Conservation (phyloP, 2,329 filamentous ascomycete species). For the Pseudogymnoascus sp. region DNA sequence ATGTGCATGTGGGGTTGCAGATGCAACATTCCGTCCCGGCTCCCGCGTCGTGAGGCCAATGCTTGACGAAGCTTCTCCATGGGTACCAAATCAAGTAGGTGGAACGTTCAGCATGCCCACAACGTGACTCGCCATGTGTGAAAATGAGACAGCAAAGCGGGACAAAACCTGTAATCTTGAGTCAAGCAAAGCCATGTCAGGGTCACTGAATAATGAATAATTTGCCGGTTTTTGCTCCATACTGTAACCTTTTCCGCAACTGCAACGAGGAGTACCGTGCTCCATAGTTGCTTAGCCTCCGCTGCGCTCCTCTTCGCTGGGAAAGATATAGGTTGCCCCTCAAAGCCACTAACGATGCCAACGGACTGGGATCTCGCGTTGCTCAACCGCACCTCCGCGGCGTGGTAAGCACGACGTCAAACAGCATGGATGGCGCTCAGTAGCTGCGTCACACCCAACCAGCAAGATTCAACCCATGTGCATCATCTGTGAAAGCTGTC, state of each 20-base stretch:
- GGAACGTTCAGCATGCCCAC: not conserved
- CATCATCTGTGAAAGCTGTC: slow-evolving; percentile 2
- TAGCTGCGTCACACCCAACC: not conserved
- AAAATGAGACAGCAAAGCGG: slow-evolving; percentile 2
- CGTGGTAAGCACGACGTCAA: slow-evolving; percentile 3
- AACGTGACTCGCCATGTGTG: slow-evolving; percentile 3
- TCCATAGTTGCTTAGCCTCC: not conserved
- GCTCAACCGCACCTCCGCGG: slow-evolving; percentile 3
- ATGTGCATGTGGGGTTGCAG: slow-evolving; percentile 8
- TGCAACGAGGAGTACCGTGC: not conserved
- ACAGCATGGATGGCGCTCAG: not conserved
- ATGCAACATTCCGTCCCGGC: slow-evolving; percentile 6
- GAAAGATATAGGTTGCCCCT: not conserved
- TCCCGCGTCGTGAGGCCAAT: slow-evolving; percentile 3
- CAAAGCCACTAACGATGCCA: not conserved
- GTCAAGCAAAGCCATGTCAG: not conserved
- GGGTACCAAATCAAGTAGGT: not conserved
- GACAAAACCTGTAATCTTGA: not conserved
- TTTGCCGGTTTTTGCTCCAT: not conserved
- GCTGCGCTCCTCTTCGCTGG: not conserved
- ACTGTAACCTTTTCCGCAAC: not conserved
- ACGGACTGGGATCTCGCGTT: not conserved
- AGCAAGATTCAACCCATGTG: slow-evolving; percentile 1
- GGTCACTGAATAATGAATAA: not conserved
- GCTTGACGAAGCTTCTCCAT: slow-evolving; percentile 4